Evolutionary conservation across 305 asterid genomes (phyloP).

Genomic region (Rubia occidens): DNA sequence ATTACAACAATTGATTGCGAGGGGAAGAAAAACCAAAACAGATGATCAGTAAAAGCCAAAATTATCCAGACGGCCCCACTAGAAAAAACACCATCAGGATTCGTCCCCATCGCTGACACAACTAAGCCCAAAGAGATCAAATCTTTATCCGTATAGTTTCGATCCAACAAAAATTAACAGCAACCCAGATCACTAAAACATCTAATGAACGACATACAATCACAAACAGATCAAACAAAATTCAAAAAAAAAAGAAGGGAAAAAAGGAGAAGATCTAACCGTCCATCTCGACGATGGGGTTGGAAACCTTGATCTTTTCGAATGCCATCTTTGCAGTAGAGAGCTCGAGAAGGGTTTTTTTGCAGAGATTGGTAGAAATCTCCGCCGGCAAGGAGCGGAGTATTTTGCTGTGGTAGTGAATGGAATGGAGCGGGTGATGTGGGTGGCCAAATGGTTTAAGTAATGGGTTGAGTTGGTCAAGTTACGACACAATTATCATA

Average conservation of each 20-base stretch:
- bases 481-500: not conserved
- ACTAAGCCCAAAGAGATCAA: not conserved
- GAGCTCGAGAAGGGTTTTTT: not conserved
- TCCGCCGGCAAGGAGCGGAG: constrained; percentile 8
- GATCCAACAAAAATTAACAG: not conserved
- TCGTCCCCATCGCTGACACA: not conserved
- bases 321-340: constrained; percentile 39
- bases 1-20: not conserved
- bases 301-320: constrained; percentile 82
- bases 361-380: constrained; percentile 6
- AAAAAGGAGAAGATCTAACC: constrained; percentile 42
- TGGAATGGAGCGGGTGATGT: not conserved
- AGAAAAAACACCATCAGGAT: not conserved
- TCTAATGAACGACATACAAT: not conserved
- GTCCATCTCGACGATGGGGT: constrained; percentile 97
- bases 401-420: not conserved
- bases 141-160: not conserved
- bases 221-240: constrained; percentile 12
- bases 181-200: constrained; percentile 12
- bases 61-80: constrained; percentile 12
- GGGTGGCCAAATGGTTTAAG: not conserved
- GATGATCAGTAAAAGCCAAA: not conserved
- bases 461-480: constrained; percentile 7
- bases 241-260: not conserved
- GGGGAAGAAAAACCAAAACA: not conserved